These are phyloP conservation scores for Lolium rigidum DNA, from an alignment of 176 grass and related monocot species.

Conservation along the genomic window DNA sequence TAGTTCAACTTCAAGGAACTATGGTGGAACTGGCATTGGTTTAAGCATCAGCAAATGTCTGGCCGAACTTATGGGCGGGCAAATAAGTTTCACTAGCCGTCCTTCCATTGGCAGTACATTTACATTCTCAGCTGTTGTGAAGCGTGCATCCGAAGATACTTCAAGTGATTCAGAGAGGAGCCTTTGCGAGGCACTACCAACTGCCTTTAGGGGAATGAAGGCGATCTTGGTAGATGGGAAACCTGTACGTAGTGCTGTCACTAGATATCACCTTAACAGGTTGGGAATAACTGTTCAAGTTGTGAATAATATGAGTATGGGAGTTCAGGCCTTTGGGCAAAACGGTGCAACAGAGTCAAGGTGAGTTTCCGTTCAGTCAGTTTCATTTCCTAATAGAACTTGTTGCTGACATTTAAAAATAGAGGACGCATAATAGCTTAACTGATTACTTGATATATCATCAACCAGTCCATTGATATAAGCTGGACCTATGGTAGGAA, in stretches of 20 bases:
- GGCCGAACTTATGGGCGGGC: constrained; percentile 88
- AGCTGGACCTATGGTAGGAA: not conserved
- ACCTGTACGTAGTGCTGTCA: constrained; percentile 78
- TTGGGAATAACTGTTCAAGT: constrained; percentile 75
- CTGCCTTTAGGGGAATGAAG: constrained; percentile 78
- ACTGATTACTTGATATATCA: not conserved
- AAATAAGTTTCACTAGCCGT: constrained; percentile 83
- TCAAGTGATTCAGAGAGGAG: constrained; percentile 52
- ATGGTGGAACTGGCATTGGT: constrained; percentile 96
- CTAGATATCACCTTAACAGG: constrained; percentile 88
- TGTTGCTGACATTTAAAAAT: not conserved
- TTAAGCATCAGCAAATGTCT: constrained; percentile 98
- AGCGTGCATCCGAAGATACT: constrained; percentile 53
- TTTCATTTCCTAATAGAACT: constrained; percentile 33
- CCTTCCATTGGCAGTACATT: constrained; percentile 89
- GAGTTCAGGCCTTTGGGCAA: constrained; percentile 63
- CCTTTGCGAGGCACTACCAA: constrained; percentile 64
- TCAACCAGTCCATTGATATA: not conserved
- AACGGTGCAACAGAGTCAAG: constrained; percentile 44
- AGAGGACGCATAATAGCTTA: not conserved
- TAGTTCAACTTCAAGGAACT: constrained; percentile 95
- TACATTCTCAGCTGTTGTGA: constrained; percentile 71
- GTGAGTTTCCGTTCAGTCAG: constrained; percentile 51
- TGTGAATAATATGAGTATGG: constrained; percentile 59
- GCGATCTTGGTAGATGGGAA: constrained; percentile 72